Evolutionary conservation across 1,139 yeast species (phyloP).

Genomic region (Pichia sp.): DNA sequence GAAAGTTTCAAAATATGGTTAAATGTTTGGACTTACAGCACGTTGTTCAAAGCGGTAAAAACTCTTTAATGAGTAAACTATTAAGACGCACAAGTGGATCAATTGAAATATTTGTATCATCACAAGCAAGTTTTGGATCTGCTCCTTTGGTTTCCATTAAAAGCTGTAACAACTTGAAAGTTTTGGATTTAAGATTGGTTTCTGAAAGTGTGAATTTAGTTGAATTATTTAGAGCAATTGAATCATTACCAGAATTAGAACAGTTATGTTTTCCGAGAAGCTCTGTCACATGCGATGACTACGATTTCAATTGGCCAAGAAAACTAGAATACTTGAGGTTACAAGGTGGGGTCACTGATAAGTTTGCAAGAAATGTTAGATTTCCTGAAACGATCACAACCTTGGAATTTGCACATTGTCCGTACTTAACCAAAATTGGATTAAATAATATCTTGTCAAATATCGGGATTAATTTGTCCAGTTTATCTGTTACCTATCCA

Average conservation of each 20-base stretch:
- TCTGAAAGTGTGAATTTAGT: conserved; percentile 83
- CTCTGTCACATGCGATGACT: conserved; percentile 67
- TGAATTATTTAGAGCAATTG: conserved; percentile 70
- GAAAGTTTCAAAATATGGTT: conserved; percentile 33
- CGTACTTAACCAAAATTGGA: conserved; percentile 51
- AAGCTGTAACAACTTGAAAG: conserved; percentile 55
- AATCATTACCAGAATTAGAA: conserved; percentile 53
- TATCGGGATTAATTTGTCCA: conserved; percentile 58
- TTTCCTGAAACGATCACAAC: conserved; percentile 69
- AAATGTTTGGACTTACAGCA: conserved; percentile 60
- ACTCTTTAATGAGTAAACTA: conserved; percentile 78
- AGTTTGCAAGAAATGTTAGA: conserved; percentile 55
- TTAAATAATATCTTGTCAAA: conserved; percentile 53
- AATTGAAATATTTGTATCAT: conserved; percentile 70
- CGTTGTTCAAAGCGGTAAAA: conserved; percentile 88
- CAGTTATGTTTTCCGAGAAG: conserved; percentile 85
- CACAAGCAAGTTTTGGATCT: conserved; percentile 90
- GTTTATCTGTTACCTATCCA: conserved; percentile 71
- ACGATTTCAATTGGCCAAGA: conserved; percentile 67
- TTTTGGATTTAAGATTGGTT: conserved; percentile 78
- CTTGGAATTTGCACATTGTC: conserved; percentile 84
- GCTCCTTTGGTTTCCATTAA: conserved; percentile 79
- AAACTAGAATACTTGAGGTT: conserved; percentile 63
- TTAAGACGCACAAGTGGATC: conserved; percentile 65
- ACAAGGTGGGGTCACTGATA: conserved; percentile 86